These are phyloP conservation scores for Cladosporium sp. DNA, from an alignment of 2,329 filamentous ascomycete genomes.

Conservation along the genomic window DNA sequence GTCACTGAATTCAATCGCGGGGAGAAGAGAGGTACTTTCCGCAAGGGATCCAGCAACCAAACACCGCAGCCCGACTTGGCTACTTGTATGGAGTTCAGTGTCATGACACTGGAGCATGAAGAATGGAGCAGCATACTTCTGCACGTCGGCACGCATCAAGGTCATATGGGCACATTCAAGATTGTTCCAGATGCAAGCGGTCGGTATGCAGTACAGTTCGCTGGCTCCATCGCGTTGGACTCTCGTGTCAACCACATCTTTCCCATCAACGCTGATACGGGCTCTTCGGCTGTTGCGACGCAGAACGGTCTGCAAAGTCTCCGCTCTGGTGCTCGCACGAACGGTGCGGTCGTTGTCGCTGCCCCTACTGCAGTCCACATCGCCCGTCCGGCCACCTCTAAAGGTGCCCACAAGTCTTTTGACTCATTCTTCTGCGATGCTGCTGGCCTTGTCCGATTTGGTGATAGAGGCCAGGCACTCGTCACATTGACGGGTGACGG, in stretches of 20 bases:
- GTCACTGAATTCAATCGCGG: constrained; percentile 69
- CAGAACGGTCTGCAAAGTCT: constrained; percentile 72
- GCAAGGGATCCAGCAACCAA: constrained; percentile 48
- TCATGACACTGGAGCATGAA: constrained; percentile 90
- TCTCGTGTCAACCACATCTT: constrained; percentile 69
- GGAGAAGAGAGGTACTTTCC: constrained; percentile 72
- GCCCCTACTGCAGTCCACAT: constrained; percentile 72
- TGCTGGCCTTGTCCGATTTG: constrained; percentile 70
- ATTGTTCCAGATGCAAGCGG: constrained; percentile 68
- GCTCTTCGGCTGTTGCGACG: constrained; percentile 70
- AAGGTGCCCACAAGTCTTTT: constrained; percentile 89
- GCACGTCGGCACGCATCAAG: constrained; percentile 82
- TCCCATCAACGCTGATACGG: constrained; percentile 75
- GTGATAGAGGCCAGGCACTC: constrained; percentile 68
- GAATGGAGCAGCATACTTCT: constrained; percentile 90
- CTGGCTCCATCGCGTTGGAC: constrained; percentile 63
- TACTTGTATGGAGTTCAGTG: constrained; percentile 81
- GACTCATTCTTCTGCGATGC: constrained; percentile 79
- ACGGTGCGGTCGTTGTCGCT: constrained; percentile 77
- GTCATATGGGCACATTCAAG: constrained; percentile 85
- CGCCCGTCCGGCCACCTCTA: constrained; percentile 77
- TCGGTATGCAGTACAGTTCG: constrained; percentile 68
- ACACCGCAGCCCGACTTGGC: constrained; percentile 62
- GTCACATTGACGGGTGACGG: constrained; percentile 83
- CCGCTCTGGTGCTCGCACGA: constrained; percentile 67